Evolutionary conservation across 1,284 basidiomycete genomes (phyloP), one percentile per base, ranked within the genome.

Genomic region (Rhodotorula mucilaginosa): DNA sequence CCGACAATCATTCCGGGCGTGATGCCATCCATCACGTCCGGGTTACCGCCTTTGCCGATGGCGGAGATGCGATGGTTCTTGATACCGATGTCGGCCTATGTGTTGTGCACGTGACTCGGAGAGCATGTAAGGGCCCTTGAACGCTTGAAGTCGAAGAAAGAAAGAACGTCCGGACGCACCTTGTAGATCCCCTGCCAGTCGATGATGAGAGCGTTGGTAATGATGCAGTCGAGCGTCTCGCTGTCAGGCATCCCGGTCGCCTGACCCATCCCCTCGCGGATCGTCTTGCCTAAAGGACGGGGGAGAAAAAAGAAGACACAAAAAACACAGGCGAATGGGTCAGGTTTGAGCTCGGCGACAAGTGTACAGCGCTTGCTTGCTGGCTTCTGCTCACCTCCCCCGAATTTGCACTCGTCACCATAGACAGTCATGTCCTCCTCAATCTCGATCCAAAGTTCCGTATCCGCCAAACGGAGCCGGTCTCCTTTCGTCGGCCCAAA

Each of bases 101-200:
- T 44, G 3, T 44, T 44, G 39, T 44, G 39, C 39, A 12, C 15
- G 26, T 3, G 34, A 2, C 1, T 26, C 26, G 44, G 44, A 46
- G 15, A 16, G 23, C 21, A 23, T 21, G 12, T 23, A 21, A 39
- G 34, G 12, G 34, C 16, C 34, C 48, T 39, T 52, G 21, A 23
- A 5, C 52, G 19, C 59, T 78, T 54, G 48, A 61, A 19, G 10
- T 26, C 18, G 5, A 26, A 26, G 51, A 34, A 31, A 52, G 63
- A 69, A 34, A 26, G 29, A 18, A 8, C 57, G 16, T 34, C 21
- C 5, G 21, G 58, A 39, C 76, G 44, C 64, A 88, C 91, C 86
- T 98, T 98, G 86, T 91, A 92, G 72, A 99, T 96, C 2, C 94
- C 94, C 57, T 88, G 89, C 90, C 92, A 97, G 81, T 99, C 95